Evolutionary conservation across 495 filamentous ascomycete species (phyloP), one percentile per base, ranked within the genome.

Genomic region (Podospora appendiculata): DNA sequence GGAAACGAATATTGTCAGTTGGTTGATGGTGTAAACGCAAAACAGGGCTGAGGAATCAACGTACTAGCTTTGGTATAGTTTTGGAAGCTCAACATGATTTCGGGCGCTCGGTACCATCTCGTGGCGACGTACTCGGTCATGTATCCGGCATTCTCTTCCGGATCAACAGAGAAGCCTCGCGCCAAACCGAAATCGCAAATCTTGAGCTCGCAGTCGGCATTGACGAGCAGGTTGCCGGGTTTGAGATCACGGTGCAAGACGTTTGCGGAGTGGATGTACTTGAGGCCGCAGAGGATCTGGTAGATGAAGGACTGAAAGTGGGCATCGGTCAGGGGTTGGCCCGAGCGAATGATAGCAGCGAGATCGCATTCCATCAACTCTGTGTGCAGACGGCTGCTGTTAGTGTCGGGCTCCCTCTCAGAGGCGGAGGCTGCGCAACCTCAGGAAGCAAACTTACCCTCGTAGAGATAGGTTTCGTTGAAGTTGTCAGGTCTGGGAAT

Each of bases 101-200:
- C 93, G 3, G 93, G 93, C 34, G 93, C 93, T 70, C 93, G 88
- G 68, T 97, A 98, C 93, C 93, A 98, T 70, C 93, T 81, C 44
- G 93, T 97, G 45, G 93, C 93, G 41, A 98, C 94, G 60, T 98
- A 98, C 78, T 98, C 93, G 6, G 93, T 98, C 93, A 97, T 97
- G 69, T 96, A 98, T 36, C 93, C 93, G 10, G 92, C 92, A 66
- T 98, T 98, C 75, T 98, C 94, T 72, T 97, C 90, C 0, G 92
- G 90, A 58, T 96, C 91, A 58, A 95, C 87, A 3, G 94, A 95
- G 75, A 95, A 95, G 45, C 93, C 94, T 73, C 93, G 84, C 0
- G 93, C 93, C 41, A 98, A 76, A 55, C 93, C 93, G 66, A 98
- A 98, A 72, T 98, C 93, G 70, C 92, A 96, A 59, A 98, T 96